Evolutionary conservation across 768 basidiomycete species (phyloP).

Genomic region (Podaxis pistillaris): DNA sequence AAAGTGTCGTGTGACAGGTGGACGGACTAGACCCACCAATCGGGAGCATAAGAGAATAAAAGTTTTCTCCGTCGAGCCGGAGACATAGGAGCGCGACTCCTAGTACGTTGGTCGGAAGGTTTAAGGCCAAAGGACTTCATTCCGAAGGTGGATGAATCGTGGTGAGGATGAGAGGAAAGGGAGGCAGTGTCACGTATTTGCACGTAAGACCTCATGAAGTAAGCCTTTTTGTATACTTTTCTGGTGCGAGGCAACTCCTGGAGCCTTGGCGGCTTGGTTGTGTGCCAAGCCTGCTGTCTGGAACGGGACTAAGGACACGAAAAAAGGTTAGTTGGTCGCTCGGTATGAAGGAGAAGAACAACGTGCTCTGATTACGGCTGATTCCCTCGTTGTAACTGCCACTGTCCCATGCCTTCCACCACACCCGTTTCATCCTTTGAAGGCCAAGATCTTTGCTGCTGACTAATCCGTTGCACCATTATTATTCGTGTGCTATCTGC

Average conservation of each 20-base stretch:
- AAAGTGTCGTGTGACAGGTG: slow-evolving; percentile 13
- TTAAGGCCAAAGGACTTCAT: slow-evolving; percentile 29
- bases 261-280: too few relatives aligned
- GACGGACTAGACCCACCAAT: slow-evolving; percentile 54
- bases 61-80: slow-evolving; percentile 38
- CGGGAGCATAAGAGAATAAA: slow-evolving; percentile 66
- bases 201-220: slow-evolving; percentile 28
- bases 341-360: not conserved
- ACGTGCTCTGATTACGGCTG: not conserved
- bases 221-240: not conserved
- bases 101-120: slow-evolving; percentile 17
- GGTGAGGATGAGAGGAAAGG: not conserved
- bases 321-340: too few relatives aligned
- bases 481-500: not conserved
- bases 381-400: not conserved
- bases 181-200: slow-evolving; percentile 13
- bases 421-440: not conserved
- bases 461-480: not conserved
- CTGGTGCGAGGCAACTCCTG: too few relatives aligned
- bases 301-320: too few relatives aligned
- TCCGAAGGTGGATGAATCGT: slow-evolving; percentile 6
- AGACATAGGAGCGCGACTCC: slow-evolving; percentile 24
- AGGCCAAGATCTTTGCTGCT: not conserved
- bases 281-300: too few relatives aligned
- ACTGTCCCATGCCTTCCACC: not conserved